Percentiles rank a stretch among this genome's conserved stretches.
Evolutionary conservation across 2,329 filamentous ascomycete species (phyloP).

Genomic region (Pseudogymnoascus sp.): DNA sequence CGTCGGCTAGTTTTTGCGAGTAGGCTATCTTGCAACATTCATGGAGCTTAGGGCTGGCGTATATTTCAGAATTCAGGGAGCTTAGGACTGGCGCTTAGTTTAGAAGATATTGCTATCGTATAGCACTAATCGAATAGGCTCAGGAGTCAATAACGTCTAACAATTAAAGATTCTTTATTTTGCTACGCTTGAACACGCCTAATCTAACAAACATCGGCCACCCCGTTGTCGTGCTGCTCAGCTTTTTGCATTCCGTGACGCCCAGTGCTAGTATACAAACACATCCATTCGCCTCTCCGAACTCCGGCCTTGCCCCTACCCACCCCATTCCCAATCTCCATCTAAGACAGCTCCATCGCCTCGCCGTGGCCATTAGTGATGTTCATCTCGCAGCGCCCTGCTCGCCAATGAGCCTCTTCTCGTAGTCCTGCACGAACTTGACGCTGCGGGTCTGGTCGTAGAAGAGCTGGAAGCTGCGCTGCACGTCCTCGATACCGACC

Average conservation of each 20-base stretch:
- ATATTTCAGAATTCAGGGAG: not conserved
- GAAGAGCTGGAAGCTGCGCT: constrained; percentile 89
- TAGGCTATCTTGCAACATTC: not conserved
- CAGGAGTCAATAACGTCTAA: not conserved
- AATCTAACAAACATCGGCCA: constrained; percentile 10
- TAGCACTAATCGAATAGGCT: not conserved
- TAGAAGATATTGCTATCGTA: not conserved
- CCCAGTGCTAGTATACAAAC: constrained; percentile 10
- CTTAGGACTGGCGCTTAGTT: not conserved
- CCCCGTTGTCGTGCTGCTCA: not conserved
- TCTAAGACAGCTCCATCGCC: constrained; percentile 52
- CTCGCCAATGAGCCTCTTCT: constrained; percentile 88
- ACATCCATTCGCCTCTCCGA: constrained; percentile 10
- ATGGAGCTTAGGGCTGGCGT: not conserved
- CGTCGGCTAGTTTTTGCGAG: not conserved
- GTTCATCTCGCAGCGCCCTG: constrained; percentile 67
- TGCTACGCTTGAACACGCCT: constrained; percentile 8
- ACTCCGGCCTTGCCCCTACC: not conserved
- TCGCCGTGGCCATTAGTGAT: constrained; percentile 53
- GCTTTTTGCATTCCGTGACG: constrained; percentile 9
- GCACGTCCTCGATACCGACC: constrained; percentile 80
- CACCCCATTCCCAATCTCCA: not conserved
- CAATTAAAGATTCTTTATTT: not conserved
- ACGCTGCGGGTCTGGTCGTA: constrained; percentile 85
- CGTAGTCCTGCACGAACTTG: constrained; percentile 82